Base-by-base conservation (phyloP, 1,139 yeast genomes). In the Sugiyamaella grinbergsii region DNA sequence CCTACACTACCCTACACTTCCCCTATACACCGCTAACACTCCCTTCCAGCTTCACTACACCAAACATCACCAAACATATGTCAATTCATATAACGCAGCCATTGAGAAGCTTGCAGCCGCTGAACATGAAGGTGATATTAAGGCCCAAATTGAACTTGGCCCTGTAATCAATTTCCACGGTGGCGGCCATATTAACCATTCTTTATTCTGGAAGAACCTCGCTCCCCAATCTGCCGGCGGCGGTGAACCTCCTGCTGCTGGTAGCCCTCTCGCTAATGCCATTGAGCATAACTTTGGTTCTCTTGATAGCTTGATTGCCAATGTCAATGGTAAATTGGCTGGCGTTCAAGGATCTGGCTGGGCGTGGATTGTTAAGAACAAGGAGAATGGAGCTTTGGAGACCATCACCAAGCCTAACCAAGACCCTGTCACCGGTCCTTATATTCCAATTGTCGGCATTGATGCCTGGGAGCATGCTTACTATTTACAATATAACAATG, bases 381-480 rank as follows among this genome's bases (percentile, higher is more conserved):
- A 81, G 70, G 85, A 80, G 61, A 87, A 85, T 62, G 93, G 93
- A 61, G 80, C 83, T 47, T 71, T 91, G 65, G 96, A 88, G 61
- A 86, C 91, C 53, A 86, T 89, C 56, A 88, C 91, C 67, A 87
- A 91, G 62, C 77, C 81, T 62, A 91, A 91, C 78, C 98, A 91
- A 73, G 98, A 91, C 72, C 86, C 95, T 37, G 89, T 87, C 34
- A 78, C 85, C 45, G 85, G 89, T 37, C 75, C 80, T 26, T 78
- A 80, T 67, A 78, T 82, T 51, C 96, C 97, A 46, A 76, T 91
- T 70, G 79, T 91, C 55, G 98, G 96, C 49, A 88, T 91, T 69
- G 98, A 91, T 67, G 97, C 98, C 56, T 91, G 98, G 98, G 98
- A 91, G 73, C 98, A 91, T 68, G 97, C 98, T 50, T 91, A 90